Evolutionary conservation across 805 yeast species (phyloP).

Genomic region (Ogataea kodamae): DNA sequence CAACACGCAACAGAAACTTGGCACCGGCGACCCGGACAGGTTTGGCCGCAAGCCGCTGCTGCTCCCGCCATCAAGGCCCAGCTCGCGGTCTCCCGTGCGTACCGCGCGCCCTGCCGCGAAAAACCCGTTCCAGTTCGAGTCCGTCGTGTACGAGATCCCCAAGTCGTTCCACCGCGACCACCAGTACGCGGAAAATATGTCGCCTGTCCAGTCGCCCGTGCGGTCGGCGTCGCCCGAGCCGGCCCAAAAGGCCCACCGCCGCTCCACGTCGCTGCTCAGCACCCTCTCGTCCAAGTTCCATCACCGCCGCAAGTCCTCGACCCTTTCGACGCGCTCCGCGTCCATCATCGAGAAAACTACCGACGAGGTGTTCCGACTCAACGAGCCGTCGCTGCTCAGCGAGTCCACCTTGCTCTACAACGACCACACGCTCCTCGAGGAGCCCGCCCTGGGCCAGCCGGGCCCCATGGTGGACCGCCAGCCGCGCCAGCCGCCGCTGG

Average conservation of each 20-base stretch:
- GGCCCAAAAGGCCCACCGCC: constrained; percentile 17
- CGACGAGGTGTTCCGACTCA: constrained; percentile 26
- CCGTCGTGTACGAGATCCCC: constrained; percentile 32
- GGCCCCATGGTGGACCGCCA: constrained; percentile 32
- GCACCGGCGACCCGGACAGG: constrained; percentile 10
- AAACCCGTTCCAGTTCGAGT: constrained; percentile 34
- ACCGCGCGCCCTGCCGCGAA: constrained; percentile 14
- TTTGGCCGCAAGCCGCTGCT: constrained; percentile 11
- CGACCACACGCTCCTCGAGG: constrained; percentile 28
- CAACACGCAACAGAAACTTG: constrained; percentile 25
- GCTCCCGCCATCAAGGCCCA: constrained; percentile 11
- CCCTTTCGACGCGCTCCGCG: constrained; percentile 17
- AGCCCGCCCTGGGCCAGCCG: constrained; percentile 32
- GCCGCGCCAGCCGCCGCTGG: constrained; percentile 6
- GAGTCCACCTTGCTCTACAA: constrained; percentile 26
- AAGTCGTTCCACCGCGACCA: constrained; percentile 26
- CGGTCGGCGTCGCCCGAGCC: constrained; percentile 1
- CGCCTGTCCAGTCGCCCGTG: constrained; percentile 13
- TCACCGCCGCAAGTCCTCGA: constrained; percentile 27
- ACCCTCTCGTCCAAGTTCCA: constrained; percentile 24
- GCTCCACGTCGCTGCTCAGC: constrained; percentile 27
- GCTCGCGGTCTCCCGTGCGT: constrained; percentile 29
- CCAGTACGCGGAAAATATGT: constrained; percentile 18
- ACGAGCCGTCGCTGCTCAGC: constrained; percentile 10
- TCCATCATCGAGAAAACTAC: constrained; percentile 29